Percentiles rank a stretch among this genome's conserved stretches.
phyloP scores from a whole-genome alignment of 176 grass and related monocot genomes.

The Oryza punctata region DNA sequence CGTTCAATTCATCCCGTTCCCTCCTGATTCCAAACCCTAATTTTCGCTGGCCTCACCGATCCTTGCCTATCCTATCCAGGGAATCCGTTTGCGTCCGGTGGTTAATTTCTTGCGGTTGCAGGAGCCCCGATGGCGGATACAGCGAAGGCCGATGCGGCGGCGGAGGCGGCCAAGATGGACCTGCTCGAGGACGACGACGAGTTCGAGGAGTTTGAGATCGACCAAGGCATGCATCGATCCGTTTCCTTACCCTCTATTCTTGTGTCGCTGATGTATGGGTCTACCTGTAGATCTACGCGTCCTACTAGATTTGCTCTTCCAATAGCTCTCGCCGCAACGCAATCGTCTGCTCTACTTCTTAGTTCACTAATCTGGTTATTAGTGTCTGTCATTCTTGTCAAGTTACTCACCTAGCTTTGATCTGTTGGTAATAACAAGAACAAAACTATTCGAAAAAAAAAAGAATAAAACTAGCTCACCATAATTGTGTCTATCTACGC shows the following conservation, averaged over 20 bases:
- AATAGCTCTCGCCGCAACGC: background rate
- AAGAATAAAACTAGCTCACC: too few relatives aligned
- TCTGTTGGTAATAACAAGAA: background rate
- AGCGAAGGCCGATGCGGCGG: conserved; percentile 39
- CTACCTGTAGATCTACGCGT: background rate
- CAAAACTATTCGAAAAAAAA: background rate
- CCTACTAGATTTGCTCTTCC: background rate
- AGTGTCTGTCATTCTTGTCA: background rate
- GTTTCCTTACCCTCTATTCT: background rate
- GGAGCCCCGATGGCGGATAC: conserved; percentile 48
- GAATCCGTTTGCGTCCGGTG: background rate
- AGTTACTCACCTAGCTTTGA: background rate
- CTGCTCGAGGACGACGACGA: conserved; percentile 77
- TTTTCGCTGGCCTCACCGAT: background rate
- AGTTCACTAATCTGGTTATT: background rate
- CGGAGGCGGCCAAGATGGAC: conserved; percentile 60
- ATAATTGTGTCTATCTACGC: background rate
- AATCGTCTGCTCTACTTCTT: too few relatives aligned
- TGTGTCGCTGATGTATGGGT: background rate
- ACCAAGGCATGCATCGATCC: conserved; percentile 40
- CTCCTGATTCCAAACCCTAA: background rate
- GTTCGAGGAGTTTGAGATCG: conserved; percentile 77
- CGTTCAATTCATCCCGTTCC: background rate
- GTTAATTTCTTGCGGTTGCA: background rate
- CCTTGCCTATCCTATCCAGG: background rate